phyloP scores from a whole-genome alignment of 164 flowering plant genomes.

The Magnolia kwangsiensis region DNA sequence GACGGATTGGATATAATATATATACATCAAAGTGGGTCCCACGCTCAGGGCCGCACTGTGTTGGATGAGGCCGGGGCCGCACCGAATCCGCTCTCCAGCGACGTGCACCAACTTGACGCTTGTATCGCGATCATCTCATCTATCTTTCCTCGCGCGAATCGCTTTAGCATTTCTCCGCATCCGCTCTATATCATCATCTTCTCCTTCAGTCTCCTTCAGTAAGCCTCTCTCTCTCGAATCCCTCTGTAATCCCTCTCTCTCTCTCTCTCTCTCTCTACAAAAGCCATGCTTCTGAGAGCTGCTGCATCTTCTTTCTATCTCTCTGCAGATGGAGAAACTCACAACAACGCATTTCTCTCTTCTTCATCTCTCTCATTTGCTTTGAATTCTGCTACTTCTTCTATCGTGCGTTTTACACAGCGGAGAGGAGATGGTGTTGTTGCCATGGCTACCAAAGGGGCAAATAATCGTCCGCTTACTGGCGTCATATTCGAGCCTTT shows the following conservation, averaged over 20 bases:
- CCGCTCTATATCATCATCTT: slow-evolving; percentile 10
- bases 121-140: neutral
- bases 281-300: slow-evolving; percentile 45
- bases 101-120: too few species aligned
- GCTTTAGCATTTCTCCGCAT: neutral
- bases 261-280: neutral
- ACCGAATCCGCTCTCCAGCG: too few species aligned
- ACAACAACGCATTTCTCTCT: slow-evolving; percentile 12
- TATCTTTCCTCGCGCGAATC: neutral
- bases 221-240: neutral
- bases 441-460: slow-evolving; percentile 10
- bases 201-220: neutral
- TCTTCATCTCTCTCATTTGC: slow-evolving; percentile 7
- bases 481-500: slow-evolving; percentile 95
- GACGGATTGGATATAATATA: too few species aligned
- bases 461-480: slow-evolving; percentile 42
- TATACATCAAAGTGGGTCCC: too few species aligned
- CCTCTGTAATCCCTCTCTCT: slow-evolving; percentile 1
- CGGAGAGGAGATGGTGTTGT: slow-evolving; percentile 12
- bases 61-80: too few species aligned
- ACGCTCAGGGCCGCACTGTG: too few species aligned
- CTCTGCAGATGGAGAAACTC: slow-evolving; percentile 20
- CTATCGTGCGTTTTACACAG: slow-evolving; percentile 1
- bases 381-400: slow-evolving; percentile 1
- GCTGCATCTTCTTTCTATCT: slow-evolving; percentile 31